Evolutionary conservation across 2,329 filamentous ascomycete species (phyloP), one percentile per base, ranked within the genome.

Genomic region (Beauveria varroae): DNA sequence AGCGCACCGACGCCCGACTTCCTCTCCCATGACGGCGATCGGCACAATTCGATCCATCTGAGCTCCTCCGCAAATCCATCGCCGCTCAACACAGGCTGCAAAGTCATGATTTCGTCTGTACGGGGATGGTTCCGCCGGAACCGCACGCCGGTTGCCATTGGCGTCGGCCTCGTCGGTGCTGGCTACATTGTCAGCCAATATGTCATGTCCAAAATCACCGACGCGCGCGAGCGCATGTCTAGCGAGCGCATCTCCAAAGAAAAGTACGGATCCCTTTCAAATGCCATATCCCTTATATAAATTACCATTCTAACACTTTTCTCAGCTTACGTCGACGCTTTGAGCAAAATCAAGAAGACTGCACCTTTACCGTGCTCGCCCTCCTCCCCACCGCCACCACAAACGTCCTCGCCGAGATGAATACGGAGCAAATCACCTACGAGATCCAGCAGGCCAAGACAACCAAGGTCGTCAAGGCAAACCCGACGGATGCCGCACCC

Each of bases 321-420:
- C 68, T 97, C 69, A 98, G 93, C 75, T 84, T 99, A 64, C 92
- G 93, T 57, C 89, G 95, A 63, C 90, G 95, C 71, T 99, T 99
- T 77, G 91, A 98, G 74, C 95, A 99, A 76, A 99, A 99, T 75
- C 95, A 99, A 73, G 93, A 96, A 73, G 95, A 99, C 76, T 99
- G 95, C 77, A 97, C 93, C 53, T 97, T 96, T 73, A 99, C 95
- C 43, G 92, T 98, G 50, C 86, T 98, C n/a, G 95, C 93, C 34
- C 86, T 99, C 60, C 83, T 99, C 10, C 95, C 95, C 5, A 96
- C 93, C 40, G 90, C 92, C 7, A 93, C 93, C 26, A 86, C 95
- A 67, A 93, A 96, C 72, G 89, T 99, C 68, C 80, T 97, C 69
- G 87, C 91, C 67, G 87, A 89, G 37, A 85, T 98, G 68, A 91